Base-by-base conservation (phyloP, 768 basidiomycete genomes). In the Strobilomyces confusus region DNA sequence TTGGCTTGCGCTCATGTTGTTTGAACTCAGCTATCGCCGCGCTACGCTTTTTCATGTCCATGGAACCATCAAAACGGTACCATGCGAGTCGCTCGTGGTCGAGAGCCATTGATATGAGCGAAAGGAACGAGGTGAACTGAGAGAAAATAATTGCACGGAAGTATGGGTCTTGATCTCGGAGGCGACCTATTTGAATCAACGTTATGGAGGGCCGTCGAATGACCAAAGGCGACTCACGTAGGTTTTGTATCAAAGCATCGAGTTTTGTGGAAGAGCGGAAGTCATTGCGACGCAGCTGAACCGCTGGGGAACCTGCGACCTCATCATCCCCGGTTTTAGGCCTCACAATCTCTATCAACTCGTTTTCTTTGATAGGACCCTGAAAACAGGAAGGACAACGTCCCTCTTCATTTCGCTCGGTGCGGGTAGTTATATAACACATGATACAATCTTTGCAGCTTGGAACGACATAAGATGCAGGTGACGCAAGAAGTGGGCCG, bases 371-470 rank as follows among this genome's bases (percentile, higher is more conserved):
- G 49, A 91, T 69, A 15, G 88, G 89, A 1, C 83, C 84, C n/a
- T 67, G 67, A 25, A 76, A 78, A 61, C 95, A 98, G 0, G 83
- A 86, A 3, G 94, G 94, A 64, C 95, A 97, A 19, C 78, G 76
- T 0, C 84, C 80, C 44, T 83, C 77, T 62, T 92, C 84, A 4
- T 77, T 82, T 55, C 80, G 83, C 61, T 87, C 85, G 48, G 85
- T 79, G 58, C 86, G 84, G 11, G 77, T 77, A 19, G 80, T 79
- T 25, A 97, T 76, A 61, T 83, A 87, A 11, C 83, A 79, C 17
- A 90, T 68, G 22, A 95, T 89, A 62, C 95, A 98, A 58, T 93
- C 91, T 68, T 91, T 95, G 69, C 95, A 98, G 54, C 92, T 89
- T 63, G 25, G 26, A 45, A 51, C 34, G 12, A 56, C 19, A 30